A percentile compares a stretch with the other conserved stretches of the same genome.
These are phyloP conservation scores for Diaporthe vaccinii DNA, from an alignment of 2,329 filamentous ascomycete species.

Conservation along the genomic window DNA sequence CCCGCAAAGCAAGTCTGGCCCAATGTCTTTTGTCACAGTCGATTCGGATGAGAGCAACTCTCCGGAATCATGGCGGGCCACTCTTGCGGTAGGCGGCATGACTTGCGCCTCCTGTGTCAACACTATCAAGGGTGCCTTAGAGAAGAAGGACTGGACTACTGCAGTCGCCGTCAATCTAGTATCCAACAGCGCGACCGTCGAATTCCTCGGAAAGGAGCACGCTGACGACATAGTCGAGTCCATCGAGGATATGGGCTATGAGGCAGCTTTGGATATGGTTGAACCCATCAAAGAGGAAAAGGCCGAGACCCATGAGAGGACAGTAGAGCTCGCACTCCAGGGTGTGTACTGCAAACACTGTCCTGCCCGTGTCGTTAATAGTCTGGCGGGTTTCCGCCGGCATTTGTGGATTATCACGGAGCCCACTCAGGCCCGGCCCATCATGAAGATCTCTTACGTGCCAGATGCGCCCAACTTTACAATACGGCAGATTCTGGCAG, in stretches of 20 bases:
- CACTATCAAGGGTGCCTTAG: slow-evolving; percentile 71
- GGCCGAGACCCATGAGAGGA: slow-evolving; percentile 57
- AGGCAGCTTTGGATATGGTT: slow-evolving; percentile 69
- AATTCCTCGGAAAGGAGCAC: slow-evolving; percentile 63
- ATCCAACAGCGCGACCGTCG: slow-evolving; percentile 74
- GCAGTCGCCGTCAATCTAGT: slow-evolving; percentile 74
- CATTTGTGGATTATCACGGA: slow-evolving; percentile 66
- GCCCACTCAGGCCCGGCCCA: slow-evolving; percentile 72
- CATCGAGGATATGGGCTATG: slow-evolving; percentile 76
- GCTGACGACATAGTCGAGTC: slow-evolving; percentile 63
- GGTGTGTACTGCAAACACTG: slow-evolving; percentile 84
- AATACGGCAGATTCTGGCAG: slow-evolving; percentile 78
- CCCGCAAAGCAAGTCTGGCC: slow-evolving; percentile 8
- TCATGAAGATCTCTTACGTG: slow-evolving; percentile 78
- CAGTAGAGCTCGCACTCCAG: slow-evolving; percentile 74
- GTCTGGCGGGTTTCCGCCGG: slow-evolving; percentile 66
- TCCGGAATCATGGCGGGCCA: slow-evolving; percentile 61
- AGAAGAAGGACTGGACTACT: slow-evolving; percentile 69
- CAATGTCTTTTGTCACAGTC: slow-evolving; percentile 51
- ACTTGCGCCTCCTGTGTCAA: slow-evolving; percentile 79
- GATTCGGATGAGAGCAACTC: slow-evolving; percentile 49
- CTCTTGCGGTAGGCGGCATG: slow-evolving; percentile 78
- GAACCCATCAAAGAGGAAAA: slow-evolving; percentile 52
- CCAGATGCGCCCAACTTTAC: slow-evolving; percentile 79
- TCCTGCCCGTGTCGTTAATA: slow-evolving; percentile 68